These are phyloP conservation scores for Takashimella tepidaria DNA, from an alignment of 1,284 basidiomycete species.

Conservation along the genomic window DNA sequence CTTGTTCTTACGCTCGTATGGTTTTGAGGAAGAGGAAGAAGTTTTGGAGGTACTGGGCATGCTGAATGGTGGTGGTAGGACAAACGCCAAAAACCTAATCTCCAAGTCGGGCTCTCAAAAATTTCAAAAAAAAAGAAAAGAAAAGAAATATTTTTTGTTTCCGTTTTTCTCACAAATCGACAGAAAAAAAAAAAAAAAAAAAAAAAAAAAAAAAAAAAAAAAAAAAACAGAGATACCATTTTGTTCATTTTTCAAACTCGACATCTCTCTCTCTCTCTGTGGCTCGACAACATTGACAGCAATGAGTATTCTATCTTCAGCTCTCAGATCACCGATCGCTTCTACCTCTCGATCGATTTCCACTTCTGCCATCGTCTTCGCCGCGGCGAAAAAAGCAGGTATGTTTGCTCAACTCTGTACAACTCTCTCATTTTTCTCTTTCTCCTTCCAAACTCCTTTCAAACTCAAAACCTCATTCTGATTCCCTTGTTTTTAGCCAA, in stretches of 20 bases:
- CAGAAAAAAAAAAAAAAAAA: too few relatives aligned
- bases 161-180: too few relatives aligned
- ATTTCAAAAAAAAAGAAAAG: too few relatives aligned
- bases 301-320: neutral
- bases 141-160: too few relatives aligned
- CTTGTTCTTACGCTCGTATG: constrained; percentile 18
- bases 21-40: constrained; percentile 6
- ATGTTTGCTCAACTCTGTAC: neutral
- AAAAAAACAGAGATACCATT: too few relatives aligned
- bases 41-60: constrained; percentile 5
- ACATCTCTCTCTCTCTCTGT: neutral
- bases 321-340: neutral
- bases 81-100: too few relatives aligned
- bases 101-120: too few relatives aligned
- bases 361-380: constrained; percentile 13
- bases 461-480: too few relatives aligned
- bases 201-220: too few relatives aligned
- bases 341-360: constrained; percentile 17
- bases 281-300: too few relatives aligned
- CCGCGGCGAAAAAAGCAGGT: constrained; percentile 11
- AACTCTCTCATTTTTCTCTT: neutral
- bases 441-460: neutral
- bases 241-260: too few relatives aligned
- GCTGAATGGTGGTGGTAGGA: neutral
- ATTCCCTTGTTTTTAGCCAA: neutral